Base-by-base conservation (phyloP, 768 basidiomycete genomes). In the Tricholoma sp. region DNA sequence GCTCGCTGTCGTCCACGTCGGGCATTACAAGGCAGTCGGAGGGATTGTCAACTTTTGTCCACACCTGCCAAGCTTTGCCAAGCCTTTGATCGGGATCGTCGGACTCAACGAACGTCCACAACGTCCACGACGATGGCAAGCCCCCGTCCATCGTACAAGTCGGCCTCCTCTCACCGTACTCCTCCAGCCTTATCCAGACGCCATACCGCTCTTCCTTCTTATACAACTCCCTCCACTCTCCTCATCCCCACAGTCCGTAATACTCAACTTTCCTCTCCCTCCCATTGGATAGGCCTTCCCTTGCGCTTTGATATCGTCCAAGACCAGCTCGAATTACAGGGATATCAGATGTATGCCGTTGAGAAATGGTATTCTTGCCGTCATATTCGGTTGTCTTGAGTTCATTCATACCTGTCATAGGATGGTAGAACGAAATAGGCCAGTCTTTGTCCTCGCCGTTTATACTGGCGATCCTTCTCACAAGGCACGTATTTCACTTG, bases 331-430 rank as follows among this genome's bases (percentile, higher is more conserved):
- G 72, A 83, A 46, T 66, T 89, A 21, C 66, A 75, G 18, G 85
- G 86, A 1, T 91, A 85, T 71, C 91, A 92, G 72, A 77, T 93
- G 56, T 94, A 92, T 67, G 91, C 89, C 0, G 91, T 94, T 8
- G 88, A 93, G 75, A 88, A 88, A 69, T 93, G 91, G 89, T 84
- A 65, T 57, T 71, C 62, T 19, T 41, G 10, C 27, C 49, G n/a
- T 18, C 59, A 49, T 45, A 46, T 49, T 52, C 29, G 41, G 34
- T 14, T 45, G 39, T 22, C 41, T 35, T 43, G n/a, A n/a, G n/a
- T 35, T 53, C 12, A 10, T 52, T 32, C 55, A 16, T 52, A 29
- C 7, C 41, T 10, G n/a, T n/a, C 14, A 0, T 59, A 87, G 85
- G 88, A 78, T 92, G 57, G 83, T 88, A 7, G 83, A 87, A 54